Conservation (phyloP, 768 basidiomycete genomes). For the Kwoniella europaea region DNA sequence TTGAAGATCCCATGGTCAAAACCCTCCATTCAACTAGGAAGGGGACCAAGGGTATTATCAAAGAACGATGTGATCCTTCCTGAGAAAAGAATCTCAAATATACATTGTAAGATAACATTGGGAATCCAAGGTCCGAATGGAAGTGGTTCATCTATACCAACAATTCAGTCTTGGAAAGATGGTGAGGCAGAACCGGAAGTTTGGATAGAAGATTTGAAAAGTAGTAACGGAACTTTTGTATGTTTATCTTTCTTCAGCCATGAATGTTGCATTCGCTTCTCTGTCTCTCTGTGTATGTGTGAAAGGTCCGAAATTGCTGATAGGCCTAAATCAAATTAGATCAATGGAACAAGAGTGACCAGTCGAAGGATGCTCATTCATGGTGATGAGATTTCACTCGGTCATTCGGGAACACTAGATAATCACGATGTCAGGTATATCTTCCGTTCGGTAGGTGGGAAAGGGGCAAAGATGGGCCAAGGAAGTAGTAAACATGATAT, state of each 20-base stretch:
- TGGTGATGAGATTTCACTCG: slow-evolving; percentile 88
- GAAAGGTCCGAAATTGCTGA: too few species aligned
- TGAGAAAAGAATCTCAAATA: slow-evolving; percentile 51
- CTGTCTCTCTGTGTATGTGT: too few species aligned
- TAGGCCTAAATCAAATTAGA: slow-evolving; percentile 62
- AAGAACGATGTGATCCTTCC: slow-evolving; percentile 50
- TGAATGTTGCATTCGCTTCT: too few species aligned
- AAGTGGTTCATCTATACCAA: slow-evolving; percentile 21
- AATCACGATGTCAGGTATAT: slow-evolving; percentile 64
- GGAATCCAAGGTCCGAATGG: slow-evolving; percentile 40
- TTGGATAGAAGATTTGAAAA: slow-evolving; percentile 59
- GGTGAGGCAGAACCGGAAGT: slow-evolving; percentile 53
- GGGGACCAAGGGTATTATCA: slow-evolving; percentile 41
- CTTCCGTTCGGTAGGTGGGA: slow-evolving; percentile 45
- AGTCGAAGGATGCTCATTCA: slow-evolving; percentile 68
- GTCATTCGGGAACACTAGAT: slow-evolving; percentile 62
- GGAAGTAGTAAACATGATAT: slow-evolving; percentile 28
- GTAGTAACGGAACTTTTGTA: slow-evolving; percentile 76
- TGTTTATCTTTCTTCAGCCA: too few species aligned
- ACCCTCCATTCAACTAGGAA: slow-evolving; percentile 47
- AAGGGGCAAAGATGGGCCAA: slow-evolving; percentile 37
- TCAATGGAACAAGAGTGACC: slow-evolving; percentile 71
- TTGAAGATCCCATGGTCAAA: slow-evolving; percentile 54
- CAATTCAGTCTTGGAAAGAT: slow-evolving; percentile 43
- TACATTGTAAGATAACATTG: slow-evolving; percentile 53